A percentile compares a stretch with the other conserved stretches of the same genome.
Evolutionary conservation across 768 basidiomycete species (phyloP).

Genomic region (Mycena indigotica): DNA sequence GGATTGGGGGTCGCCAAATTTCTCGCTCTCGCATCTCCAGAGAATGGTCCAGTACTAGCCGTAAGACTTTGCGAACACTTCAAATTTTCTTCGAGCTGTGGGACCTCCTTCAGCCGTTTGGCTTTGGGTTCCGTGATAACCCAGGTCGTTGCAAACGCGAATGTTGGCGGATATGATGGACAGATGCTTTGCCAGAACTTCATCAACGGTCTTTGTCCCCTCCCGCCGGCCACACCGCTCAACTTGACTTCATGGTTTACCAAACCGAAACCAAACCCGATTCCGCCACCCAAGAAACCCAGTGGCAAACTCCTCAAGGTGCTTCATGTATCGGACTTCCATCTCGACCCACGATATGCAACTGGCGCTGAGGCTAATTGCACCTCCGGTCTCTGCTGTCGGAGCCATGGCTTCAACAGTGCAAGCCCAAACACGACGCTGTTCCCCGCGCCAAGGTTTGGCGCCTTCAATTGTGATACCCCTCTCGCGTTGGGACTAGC

Average conservation of each 20-base stretch:
- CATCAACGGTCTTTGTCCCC: conserved; percentile 42
- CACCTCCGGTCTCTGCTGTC: conserved; percentile 66
- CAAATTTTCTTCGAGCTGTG: conserved; percentile 54
- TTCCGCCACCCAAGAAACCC: conserved; percentile 57
- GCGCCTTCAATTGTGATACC: conserved; percentile 65
- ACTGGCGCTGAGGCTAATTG: conserved; percentile 76
- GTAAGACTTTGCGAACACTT: conserved; percentile 64
- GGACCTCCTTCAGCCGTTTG: conserved; percentile 45
- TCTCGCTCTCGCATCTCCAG: conserved; percentile 62
- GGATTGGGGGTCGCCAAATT: conserved; percentile 66
- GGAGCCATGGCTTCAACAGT: conserved; percentile 52
- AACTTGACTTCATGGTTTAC: conserved; percentile 71
- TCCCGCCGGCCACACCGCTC: conserved; percentile 59
- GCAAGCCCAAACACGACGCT: conserved; percentile 52
- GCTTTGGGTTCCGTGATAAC: conserved; percentile 64
- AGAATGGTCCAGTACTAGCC: conserved; percentile 57
- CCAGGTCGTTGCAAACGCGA: conserved; percentile 70
- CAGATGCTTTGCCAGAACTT: conserved; percentile 48
- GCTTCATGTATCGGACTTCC: conserved; percentile 76
- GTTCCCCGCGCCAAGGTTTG: conserved; percentile 68
- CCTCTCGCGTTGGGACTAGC: conserved; percentile 63
- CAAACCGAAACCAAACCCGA: conserved; percentile 73
- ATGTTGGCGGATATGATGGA: conserved; percentile 73
- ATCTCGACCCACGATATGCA: conserved; percentile 72
- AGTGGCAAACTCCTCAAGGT: conserved; percentile 72